phyloP scores from a whole-genome alignment of 352 stramenopile species.

The Globisporangium acanthophoron region DNA sequence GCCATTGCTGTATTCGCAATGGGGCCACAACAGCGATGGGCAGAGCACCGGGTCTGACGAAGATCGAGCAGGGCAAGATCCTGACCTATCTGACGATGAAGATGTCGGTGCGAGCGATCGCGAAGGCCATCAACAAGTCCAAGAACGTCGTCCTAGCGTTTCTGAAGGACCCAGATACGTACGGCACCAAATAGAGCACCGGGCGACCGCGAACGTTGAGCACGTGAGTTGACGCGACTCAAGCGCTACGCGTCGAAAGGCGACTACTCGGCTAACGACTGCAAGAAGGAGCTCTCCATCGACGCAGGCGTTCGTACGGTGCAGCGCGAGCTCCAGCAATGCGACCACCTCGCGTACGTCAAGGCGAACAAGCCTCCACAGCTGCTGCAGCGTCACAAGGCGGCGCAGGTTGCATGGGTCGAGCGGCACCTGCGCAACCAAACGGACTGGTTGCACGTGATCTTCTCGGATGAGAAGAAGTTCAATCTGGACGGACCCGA shows the following conservation, averaged over 20 bases:
- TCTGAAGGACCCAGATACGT: neutral
- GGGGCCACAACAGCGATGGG: constrained; percentile 6
- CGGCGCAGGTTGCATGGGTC: neutral
- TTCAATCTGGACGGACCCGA: constrained; percentile 11
- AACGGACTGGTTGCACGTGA: neutral
- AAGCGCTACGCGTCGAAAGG: neutral
- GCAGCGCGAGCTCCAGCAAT: neutral
- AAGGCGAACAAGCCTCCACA: neutral
- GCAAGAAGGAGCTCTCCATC: neutral
- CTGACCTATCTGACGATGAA: constrained; percentile 6
- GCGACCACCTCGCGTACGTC: neutral
- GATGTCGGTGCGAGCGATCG: constrained; percentile 4
- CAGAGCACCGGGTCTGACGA: constrained; percentile 4
- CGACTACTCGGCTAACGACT: neutral
- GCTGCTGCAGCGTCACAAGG: too few relatives aligned
- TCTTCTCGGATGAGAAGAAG: constrained; percentile 12
- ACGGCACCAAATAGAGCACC: neutral
- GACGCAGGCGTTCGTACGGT: neutral
- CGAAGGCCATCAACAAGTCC: constrained; percentile 1
- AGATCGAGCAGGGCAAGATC: constrained; percentile 8
- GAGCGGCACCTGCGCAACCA: too few relatives aligned
- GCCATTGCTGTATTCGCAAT: neutral
- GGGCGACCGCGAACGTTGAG: neutral
- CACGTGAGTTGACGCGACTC: neutral
- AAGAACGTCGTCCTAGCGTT: constrained; percentile 4